Evolutionary conservation across 805 yeast genomes (phyloP).

Genomic region (Tetrapisispora pingtungensis): DNA sequence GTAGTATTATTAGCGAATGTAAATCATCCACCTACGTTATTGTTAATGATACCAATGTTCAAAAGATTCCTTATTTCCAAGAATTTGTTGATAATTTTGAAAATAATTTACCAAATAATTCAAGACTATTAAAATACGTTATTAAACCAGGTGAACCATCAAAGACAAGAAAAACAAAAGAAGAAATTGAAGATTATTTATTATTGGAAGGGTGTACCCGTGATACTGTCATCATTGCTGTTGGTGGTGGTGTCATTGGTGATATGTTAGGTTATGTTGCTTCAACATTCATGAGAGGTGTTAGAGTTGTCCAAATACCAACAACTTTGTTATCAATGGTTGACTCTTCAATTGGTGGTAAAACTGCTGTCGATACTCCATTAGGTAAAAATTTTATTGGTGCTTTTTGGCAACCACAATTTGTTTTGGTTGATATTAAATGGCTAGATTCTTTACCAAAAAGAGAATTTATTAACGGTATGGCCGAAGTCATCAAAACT

Average conservation of each 20-base stretch:
- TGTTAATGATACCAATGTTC: conserved; percentile 77
- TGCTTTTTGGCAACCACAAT: conserved; percentile 93
- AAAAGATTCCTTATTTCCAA: conserved; percentile 50
- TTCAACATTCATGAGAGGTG: conserved; percentile 99
- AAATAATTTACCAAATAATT: conserved; percentile 35
- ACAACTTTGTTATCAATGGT: conserved; percentile 94
- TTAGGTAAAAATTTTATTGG: conserved; percentile 92
- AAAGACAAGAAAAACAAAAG: conserved; percentile 83
- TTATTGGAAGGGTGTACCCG: conserved; percentile 82
- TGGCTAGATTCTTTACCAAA: conserved; percentile 83
- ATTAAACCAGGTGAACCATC: conserved; percentile 91
- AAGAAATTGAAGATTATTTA: conserved; percentile 83
- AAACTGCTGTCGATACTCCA: conserved; percentile 96
- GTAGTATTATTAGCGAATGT: conserved; percentile 48
- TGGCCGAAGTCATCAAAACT: conserved; percentile 96
- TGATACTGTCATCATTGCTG: conserved; percentile 87
- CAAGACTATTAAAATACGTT: conserved; percentile 62
- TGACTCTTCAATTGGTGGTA: conserved; percentile 96
- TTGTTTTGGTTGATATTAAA: conserved; percentile 77
- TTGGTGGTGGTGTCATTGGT: conserved; percentile 98
- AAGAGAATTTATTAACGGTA: conserved; percentile 93
- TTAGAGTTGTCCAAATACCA: conserved; percentile 86
- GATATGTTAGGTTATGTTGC: conserved; percentile 99
- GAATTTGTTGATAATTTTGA: conserved; percentile 37
- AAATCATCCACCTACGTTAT: conserved; percentile 88